A percentile compares a stretch with the other conserved stretches of the same genome.
phyloP scores from a whole-genome alignment of 2,329 filamentous ascomycete species.

The Neopestalotiopsis sp. region DNA sequence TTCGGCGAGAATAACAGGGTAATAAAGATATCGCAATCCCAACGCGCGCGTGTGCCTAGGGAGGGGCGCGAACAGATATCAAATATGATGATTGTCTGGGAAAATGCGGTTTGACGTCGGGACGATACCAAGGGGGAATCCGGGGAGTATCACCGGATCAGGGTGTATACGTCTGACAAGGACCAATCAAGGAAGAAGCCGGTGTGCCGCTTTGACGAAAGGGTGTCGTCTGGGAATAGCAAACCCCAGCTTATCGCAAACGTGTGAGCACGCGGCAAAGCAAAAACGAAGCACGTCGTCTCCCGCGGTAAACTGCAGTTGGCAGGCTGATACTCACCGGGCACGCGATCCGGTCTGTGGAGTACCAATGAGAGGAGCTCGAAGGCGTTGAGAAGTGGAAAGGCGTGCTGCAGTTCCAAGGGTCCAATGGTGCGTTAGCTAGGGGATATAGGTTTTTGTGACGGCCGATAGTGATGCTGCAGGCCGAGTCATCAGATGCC shows the following conservation, averaged over 20 bases:
- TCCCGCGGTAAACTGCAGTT: slow-evolving; percentile 19
- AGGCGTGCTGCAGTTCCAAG: neutral
- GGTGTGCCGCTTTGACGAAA: slow-evolving; percentile 20
- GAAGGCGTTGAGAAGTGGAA: slow-evolving; percentile 2
- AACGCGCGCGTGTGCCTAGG: neutral
- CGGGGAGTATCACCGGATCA: slow-evolving; percentile 21
- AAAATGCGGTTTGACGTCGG: slow-evolving; percentile 13
- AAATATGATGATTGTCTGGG: slow-evolving; percentile 10
- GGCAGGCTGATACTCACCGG: slow-evolving; percentile 13
- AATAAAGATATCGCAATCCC: slow-evolving; percentile 4
- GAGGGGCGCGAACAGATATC: slow-evolving; percentile 17
- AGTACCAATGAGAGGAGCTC: slow-evolving; percentile 14
- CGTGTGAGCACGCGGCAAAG: slow-evolving; percentile 12
- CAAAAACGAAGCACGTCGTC: slow-evolving; percentile 16
- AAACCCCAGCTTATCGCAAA: slow-evolving; percentile 21
- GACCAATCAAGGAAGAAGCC: slow-evolving; percentile 19
- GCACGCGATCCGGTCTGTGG: slow-evolving; percentile 8
- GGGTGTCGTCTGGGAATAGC: slow-evolving; percentile 17
- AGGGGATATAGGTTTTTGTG: neutral
- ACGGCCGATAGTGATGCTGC: slow-evolving; percentile 10
- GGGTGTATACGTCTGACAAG: slow-evolving; percentile 12
- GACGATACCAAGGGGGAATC: slow-evolving; percentile 11
- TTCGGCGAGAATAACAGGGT: neutral
- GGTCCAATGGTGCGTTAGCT: slow-evolving; percentile 10
- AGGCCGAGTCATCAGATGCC: neutral